Percentiles rank a stretch among this genome's conserved stretches.
phyloP scores from a whole-genome alignment of 495 filamentous ascomycete species.

The Penicillium longicatenatum region DNA sequence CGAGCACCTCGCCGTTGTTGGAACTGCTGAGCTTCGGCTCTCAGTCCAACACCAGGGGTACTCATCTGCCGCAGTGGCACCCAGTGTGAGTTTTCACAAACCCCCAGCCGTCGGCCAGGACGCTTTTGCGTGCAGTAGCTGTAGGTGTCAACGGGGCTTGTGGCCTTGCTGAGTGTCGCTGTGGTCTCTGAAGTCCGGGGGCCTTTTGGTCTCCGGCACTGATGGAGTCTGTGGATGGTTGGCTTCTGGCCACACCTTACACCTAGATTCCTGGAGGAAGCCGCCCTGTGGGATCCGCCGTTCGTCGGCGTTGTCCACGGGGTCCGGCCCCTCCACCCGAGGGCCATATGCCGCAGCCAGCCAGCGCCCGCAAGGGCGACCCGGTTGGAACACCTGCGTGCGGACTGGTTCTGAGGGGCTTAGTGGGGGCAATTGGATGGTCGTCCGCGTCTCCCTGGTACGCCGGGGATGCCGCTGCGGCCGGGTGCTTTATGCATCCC shows the following conservation, averaged over 20 bases:
- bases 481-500: constrained; percentile 16
- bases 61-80: not conserved
- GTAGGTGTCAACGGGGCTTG: not conserved
- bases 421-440: constrained; percentile 54
- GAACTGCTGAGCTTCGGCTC: not conserved
- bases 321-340: constrained; percentile 37
- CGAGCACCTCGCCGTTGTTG: constrained; percentile 6
- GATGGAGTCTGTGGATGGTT: constrained; percentile 56
- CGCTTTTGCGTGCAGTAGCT: not conserved
- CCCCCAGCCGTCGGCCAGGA: not conserved
- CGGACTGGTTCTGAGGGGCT: constrained; percentile 44
- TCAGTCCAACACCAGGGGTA: not conserved
- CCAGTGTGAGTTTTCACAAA: not conserved
- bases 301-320: constrained; percentile 27
- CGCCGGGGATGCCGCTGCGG: constrained; percentile 19
- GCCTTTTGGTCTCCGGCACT: constrained; percentile 21
- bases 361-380: constrained; percentile 5
- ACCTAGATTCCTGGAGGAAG: constrained; percentile 45
- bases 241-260: constrained; percentile 46
- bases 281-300: constrained; percentile 37
- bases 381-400: constrained; percentile 21
- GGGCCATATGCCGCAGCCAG: constrained; percentile 35
- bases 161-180: no score
- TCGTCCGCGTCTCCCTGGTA: constrained; percentile 17
- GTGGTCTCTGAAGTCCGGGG: constrained; percentile 23